A percentile compares a stretch with the other conserved stretches of the same genome.
Evolutionary conservation across 371 early-diverging fungal genomes (phyloP).

Genomic region (Lichtheimia hyalospora): DNA sequence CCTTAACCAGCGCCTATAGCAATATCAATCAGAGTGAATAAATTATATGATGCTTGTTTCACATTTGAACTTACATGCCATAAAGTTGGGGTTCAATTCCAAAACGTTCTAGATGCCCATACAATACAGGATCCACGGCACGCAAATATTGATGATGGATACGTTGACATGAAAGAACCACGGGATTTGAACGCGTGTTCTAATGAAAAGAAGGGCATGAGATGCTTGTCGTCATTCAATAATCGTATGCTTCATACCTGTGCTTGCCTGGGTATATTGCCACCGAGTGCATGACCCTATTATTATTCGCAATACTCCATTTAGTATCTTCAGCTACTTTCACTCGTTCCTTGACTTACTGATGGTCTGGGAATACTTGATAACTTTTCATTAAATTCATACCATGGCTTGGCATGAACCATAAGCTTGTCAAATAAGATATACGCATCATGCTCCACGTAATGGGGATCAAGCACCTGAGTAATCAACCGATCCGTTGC

Average conservation of each 20-base stretch:
- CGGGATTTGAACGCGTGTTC: constrained; percentile 56
- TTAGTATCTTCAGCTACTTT: not conserved
- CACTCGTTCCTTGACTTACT: constrained; percentile 2
- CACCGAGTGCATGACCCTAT: not conserved
- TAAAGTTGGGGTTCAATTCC: constrained; percentile 93
- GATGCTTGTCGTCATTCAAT: too few species aligned
- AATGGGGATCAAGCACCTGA: constrained; percentile 43
- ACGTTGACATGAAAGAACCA: constrained; percentile 72
- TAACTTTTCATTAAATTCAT: constrained; percentile 69
- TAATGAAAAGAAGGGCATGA: not conserved
- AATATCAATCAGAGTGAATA: not conserved
- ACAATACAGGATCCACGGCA: constrained; percentile 69
- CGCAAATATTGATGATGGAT: constrained; percentile 73
- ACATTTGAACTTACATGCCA: constrained; percentile 67
- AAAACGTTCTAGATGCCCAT: constrained; percentile 64
- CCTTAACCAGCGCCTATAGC: constrained; percentile 85
- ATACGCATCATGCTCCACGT: constrained; percentile 86
- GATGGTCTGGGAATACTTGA: not conserved
- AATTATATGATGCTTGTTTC: not conserved
- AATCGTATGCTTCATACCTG: not conserved
- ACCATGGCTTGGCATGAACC: constrained; percentile 81
- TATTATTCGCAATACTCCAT: not conserved
- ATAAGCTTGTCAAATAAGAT: constrained; percentile 83
- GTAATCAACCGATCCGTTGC: constrained; percentile 29
- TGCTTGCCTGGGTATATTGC: constrained; percentile 1